phyloP scores from a whole-genome alignment of 495 filamentous ascomycete species.

The Terfezia boudieri region DNA sequence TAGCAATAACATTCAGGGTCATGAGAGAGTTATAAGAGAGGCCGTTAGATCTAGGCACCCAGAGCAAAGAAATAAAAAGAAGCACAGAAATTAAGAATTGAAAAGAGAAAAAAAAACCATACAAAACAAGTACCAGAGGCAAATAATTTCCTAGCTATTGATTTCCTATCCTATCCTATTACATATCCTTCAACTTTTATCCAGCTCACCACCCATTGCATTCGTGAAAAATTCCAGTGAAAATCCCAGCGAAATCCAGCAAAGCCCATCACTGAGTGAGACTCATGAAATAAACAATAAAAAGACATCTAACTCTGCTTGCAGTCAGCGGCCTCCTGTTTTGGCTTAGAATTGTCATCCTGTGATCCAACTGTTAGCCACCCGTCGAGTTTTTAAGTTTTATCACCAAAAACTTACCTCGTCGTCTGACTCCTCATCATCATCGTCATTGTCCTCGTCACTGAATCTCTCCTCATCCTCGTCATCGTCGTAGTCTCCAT shows the following conservation, averaged over 20 bases:
- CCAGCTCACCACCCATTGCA: neutral
- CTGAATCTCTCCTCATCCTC: conserved; percentile 88
- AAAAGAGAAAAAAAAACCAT: no score
- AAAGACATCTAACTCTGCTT: conserved; percentile 69
- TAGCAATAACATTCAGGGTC: no score
- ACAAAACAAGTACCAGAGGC: no score
- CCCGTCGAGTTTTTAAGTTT: neutral
- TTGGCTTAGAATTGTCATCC: conserved; percentile 91
- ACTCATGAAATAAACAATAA: neutral
- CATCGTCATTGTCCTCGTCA: conserved; percentile 69
- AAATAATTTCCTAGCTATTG: neutral
- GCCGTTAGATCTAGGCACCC: no score
- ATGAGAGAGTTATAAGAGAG: no score
- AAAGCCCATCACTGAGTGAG: no score
- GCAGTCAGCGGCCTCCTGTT: conserved; percentile 97
- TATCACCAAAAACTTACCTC: conserved; percentile 39
- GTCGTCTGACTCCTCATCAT: conserved; percentile 73
- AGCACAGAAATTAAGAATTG: neutral
- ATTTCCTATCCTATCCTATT: neutral
- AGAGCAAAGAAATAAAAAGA: neutral
- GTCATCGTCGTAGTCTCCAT: conserved; percentile 64
- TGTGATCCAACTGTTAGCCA: conserved; percentile 21
- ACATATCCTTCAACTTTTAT: conserved; percentile 5
- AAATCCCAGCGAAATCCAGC: neutral
- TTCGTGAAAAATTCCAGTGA: neutral